Base-by-base conservation (phyloP, 352 stramenopile species). In the Phytophthora litchii region DNA sequence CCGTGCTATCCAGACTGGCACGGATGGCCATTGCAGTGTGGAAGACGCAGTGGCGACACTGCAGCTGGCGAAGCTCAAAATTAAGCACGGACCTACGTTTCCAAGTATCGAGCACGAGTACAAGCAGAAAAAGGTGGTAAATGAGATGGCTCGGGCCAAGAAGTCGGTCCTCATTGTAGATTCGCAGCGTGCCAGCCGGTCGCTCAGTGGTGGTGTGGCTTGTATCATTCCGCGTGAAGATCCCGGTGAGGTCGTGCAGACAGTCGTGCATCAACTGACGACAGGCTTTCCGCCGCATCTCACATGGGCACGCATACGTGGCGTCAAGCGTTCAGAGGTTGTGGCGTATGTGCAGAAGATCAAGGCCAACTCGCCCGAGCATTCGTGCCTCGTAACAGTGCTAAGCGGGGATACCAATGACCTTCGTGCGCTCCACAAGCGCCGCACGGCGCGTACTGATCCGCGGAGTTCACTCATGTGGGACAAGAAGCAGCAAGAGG, bases 141-240 rank as follows among this genome's bases (percentile, higher is more conserved):
- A 78, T 42, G 86, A 93, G 64, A 79, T 95, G 45, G 71, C 66
- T 8, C 51, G 62, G 19, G 60, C 70, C 31, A 93, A 93, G 53
- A 95, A 93, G 53, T 91, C 86, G 19, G 81, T 80, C 14, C 56
- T 95, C 21, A 78, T 95, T 54, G 77, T 93, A 9, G 86, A 95
- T 47, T 78, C 74, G n/a, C 60, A 76, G 54, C 73, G 78, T 14
- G 67, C 80, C 3, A 88, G 83, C 42, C 77, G 86, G 17, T 79
- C 81, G 11, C 65, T 95, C 3, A 83, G 78, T 35, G 79, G 70
- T 3, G 82, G 81, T 19, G 73, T 83, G 5, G 83, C 83, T 11
- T 85, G 76, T 35, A 76, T 77, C 32, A 81, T 95, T 48, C 72
- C 80, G 11, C 77, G 70, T 12, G 79, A 90, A 41, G 56, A 48